Evolutionary conservation across 371 early-diverging fungal species (phyloP), one percentile per base, ranked within the genome.

Genomic region (Blastocladiella emersonii): DNA sequence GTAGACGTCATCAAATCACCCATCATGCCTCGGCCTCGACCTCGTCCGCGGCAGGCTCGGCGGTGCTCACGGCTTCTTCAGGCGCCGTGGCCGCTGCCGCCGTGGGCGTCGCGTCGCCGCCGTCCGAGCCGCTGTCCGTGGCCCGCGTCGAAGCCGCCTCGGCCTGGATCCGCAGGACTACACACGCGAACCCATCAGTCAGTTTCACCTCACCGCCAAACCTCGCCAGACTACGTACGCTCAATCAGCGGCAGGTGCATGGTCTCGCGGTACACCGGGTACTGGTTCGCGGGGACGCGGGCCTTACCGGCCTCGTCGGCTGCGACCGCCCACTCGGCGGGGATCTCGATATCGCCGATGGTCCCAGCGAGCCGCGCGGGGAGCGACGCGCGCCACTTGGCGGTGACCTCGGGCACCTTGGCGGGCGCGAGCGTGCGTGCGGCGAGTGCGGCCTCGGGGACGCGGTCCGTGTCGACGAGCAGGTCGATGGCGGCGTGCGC

Each of bases 391-490:
- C 53, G 27, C 53, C 53, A 51, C 53, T 25, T 30, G 32, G 53
- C 30, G 13, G 19, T 19, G 30, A 30, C 25, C 0, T 25, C 53
- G 6, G 53, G 53, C 53, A 51, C 30, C 30, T 25, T 30, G 1
- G 53, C 27, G 13, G 97, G 97, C 37, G 82, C 72, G 68, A 93
- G 90, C 0, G 98, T 86, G 65, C 93, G 79, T 5, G 96, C 94
- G 72, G 93, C 81, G 72, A 95, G 79, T 39, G 95, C 93, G 0
- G 98, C 98, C 74, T 98, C 98, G n/a, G 96, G 91, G 37, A 90
- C 76, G 61, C 96, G 89, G 19, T 90, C 87, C 25, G 92, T 89
- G 53, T 84, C 78, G 65, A 87, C 73, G 57, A 98, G 77, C 21
- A 96, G 72, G 23, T 89, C 88, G 61, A 95, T 80, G 60, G 89